Base-by-base conservation (phyloP, 352 stramenopile species). In the Pseudoperonospora humuli region DNA sequence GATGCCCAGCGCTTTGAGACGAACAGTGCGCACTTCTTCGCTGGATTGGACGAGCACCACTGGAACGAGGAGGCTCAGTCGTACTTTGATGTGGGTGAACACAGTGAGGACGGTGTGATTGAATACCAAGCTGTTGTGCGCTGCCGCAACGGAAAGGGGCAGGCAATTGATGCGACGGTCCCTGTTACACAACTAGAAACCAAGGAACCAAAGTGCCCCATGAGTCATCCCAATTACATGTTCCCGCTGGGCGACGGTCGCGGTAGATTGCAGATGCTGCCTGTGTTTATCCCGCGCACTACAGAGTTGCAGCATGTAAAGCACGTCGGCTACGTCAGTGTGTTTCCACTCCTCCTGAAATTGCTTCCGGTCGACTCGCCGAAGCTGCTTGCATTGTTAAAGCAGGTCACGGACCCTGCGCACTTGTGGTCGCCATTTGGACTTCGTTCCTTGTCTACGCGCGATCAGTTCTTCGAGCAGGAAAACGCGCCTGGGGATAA, bases 401-500 rank as follows among this genome's bases (percentile, higher is more conserved):
- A 70, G 14, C 69, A 81, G 28, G 45, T 95, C 23, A 65, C 61
- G 2, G 61, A 85, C 35, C 74, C 75, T 11, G 38, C 60, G 20
- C 75, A 90, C n/a, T 31, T 95, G 3, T 87, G 77, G 70, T 85
- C 72, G 2, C 77, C 74, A 11, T 86, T 76, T 40, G 81, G 81
- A 1, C 49, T 97, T 31, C 75, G 88, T 13, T 97, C 87, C 1
- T 59, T 97, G 41, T 92, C 87, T 26, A 90, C 76, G 1, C 57
- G 32, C 1, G 80, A 95, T 44, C 44, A 72, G 24, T 91, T 96
- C 20, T 97, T 94, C 56, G 76, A 93, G 39, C 69, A 76, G 17
- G 79, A 84, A 45, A 96, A 97, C 31, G 79, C 85, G 5, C 74
- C 82, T n/a, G 84, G 86, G 3, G 86, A 97, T 53, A 86, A 87